phyloP scores from a whole-genome alignment of 768 basidiomycete genomes.

The Daedaleopsis nitida region DNA sequence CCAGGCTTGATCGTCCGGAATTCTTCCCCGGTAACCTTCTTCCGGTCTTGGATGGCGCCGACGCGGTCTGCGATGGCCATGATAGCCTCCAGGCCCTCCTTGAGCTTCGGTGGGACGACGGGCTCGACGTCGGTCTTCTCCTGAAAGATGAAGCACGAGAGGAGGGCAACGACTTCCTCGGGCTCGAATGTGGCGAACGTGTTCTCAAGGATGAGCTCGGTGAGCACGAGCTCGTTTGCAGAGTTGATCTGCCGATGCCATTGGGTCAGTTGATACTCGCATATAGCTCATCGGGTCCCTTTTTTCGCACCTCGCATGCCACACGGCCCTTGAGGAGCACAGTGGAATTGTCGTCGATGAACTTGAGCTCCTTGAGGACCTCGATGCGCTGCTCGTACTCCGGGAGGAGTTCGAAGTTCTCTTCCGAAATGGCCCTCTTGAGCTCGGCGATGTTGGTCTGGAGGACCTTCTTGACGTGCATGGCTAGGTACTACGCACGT shows the following conservation, averaged over 20 bases:
- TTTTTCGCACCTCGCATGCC: conserved; percentile 81
- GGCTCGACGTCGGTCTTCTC: conserved; percentile 96
- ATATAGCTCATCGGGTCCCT: not conserved
- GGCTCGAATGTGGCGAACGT: conserved; percentile 88
- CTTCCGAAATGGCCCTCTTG: conserved; percentile 88
- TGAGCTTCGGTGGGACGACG: conserved; percentile 72
- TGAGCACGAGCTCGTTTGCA: conserved; percentile 93
- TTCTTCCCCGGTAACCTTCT: conserved; percentile 79
- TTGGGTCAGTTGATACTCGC: not conserved
- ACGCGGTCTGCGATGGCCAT: conserved; percentile 77
- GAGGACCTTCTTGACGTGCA: conserved; percentile 78
- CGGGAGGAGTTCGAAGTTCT: conserved; percentile 94
- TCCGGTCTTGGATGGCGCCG: conserved; percentile 73
- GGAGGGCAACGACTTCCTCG: conserved; percentile 92
- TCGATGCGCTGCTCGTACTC: conserved; percentile 95
- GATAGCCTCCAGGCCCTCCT: conserved; percentile 80
- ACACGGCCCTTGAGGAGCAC: conserved; percentile 96
- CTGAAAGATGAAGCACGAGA: conserved; percentile 97
- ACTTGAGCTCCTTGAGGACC: conserved; percentile 87
- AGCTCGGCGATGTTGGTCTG: conserved; percentile 74
- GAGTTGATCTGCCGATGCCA: conserved; percentile 81
- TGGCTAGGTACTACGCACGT: conserved; percentile 61
- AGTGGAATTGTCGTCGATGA: conserved; percentile 95
- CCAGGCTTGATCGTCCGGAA: conserved; percentile 88
- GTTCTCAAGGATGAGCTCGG: conserved; percentile 96